Evolutionary conservation across 805 yeast species (phyloP), one percentile per base, ranked within the genome.

Genomic region (Monosporozyma servazzii): DNA sequence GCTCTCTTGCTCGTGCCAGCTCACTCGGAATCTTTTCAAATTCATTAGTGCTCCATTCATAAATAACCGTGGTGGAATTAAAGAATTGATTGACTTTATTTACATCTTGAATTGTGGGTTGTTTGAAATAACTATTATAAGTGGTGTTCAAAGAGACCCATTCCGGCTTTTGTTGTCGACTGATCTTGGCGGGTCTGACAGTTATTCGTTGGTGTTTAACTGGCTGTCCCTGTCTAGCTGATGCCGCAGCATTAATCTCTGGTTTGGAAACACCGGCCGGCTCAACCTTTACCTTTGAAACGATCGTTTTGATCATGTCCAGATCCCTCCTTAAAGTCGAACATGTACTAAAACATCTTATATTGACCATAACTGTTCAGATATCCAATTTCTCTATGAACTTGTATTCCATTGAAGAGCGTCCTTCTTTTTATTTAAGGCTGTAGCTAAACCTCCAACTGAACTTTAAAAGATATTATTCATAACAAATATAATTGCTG

Each of bases 41-140:
- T 5, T 69, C 63, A 6, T 73, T 75, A 20, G 77, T 70, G 15
- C 84, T 75, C 88, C 89, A 84, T 56, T 82, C 86, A 42, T 79
- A 70, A 21, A 65, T 63, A 2, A 78, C 71, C 18, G 68, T 68
- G 0, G 82, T 69, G 2, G 62, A 62, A 52, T 76, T 74, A 61
- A 83, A 80, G 55, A 77, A 72, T n/a, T 65, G 65, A 47, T 68
- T 69, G 10, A 64, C 57, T 25, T 60, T 58, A 10, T 67, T 60
- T 11, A 66, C 15, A 1, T 42, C 42, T 25, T 21, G 42, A 5
- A 11, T 10, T 0, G 58, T 53, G 1, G 70, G 68, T 5, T 48
- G 42, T 1, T 44, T 41, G 48, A 57, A 62, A 15, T 53, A 51
- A 0, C 23, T 11, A 50, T 62, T 61, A 25, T 51, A 61, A 6